phyloP scores from a whole-genome alignment of 352 stramenopile genomes.

The Globisporangium radiosum region DNA sequence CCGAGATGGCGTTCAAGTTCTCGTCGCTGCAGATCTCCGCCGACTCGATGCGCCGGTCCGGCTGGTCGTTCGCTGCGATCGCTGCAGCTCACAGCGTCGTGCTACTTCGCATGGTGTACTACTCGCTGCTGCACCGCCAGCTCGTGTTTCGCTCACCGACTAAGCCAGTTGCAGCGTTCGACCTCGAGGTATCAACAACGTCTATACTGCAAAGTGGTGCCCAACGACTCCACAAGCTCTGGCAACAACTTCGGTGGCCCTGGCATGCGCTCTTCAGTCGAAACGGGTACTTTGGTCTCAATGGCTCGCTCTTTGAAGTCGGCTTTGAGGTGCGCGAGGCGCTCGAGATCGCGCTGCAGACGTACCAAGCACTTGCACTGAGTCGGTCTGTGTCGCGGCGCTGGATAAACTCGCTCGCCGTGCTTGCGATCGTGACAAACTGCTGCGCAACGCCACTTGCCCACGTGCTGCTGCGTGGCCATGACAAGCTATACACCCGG shows the following conservation, averaged over 20 bases:
- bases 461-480: conserved; percentile 1
- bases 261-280: conserved; percentile 12
- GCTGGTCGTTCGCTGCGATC: background rate
- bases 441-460: conserved; percentile 11
- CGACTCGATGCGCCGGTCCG: background rate
- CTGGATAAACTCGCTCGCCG: conserved; percentile 20
- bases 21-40: background rate
- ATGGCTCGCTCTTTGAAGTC: conserved; percentile 12
- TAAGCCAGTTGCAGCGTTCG: background rate
- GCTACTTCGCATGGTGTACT: background rate
- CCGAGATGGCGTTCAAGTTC: background rate
- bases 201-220: background rate
- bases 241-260: background rate
- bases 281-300: conserved; percentile 12
- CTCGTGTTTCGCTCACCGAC: background rate
- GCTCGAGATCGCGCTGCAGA: conserved; percentile 16
- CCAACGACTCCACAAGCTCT: background rate
- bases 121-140: background rate
- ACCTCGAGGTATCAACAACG: background rate
- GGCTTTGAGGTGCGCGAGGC: conserved; percentile 11
- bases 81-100: background rate
- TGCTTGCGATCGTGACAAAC: conserved; percentile 13
- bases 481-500: background rate
- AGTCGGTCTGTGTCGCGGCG: conserved; percentile 11
- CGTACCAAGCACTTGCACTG: conserved; percentile 17